These are phyloP conservation scores for Williopsis jadinii DNA, from an alignment of 1,139 yeast species.

Conservation along the genomic window DNA sequence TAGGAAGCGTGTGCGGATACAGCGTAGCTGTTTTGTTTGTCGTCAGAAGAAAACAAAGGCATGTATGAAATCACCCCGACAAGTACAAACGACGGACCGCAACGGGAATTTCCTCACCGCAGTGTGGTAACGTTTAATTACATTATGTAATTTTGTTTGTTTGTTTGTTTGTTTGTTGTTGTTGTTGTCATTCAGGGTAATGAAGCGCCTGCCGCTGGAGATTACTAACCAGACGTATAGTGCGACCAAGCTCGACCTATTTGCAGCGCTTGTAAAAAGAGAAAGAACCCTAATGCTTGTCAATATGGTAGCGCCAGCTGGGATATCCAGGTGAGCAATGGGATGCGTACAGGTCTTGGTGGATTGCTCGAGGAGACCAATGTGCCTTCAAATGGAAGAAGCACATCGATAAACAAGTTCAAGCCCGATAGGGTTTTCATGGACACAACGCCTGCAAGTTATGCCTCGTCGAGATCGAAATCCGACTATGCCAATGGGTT, in stretches of 20 bases:
- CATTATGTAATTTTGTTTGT: no score
- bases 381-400: background rate
- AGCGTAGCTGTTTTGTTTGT: conserved; percentile 26
- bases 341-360: background rate
- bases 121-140: no score
- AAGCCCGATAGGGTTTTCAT: no score
- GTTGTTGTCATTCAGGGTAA: background rate
- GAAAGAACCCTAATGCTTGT: conserved; percentile 22
- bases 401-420: background rate
- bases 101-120: no score
- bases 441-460: background rate
- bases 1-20: conserved; percentile 10
- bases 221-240: conserved; percentile 1
- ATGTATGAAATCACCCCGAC: background rate
- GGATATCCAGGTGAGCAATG: background rate
- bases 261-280: conserved; percentile 24
- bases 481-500: conserved; percentile 1
- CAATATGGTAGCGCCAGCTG: conserved; percentile 15
- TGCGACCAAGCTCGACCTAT: conserved; percentile 28
- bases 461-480: background rate
- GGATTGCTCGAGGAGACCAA: background rate
- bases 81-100: no score
- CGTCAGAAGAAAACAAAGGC: conserved; percentile 28
- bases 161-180: background rate
- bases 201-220: no score